These are phyloP conservation scores for Colletotrichum sp. DNA, from an alignment of 2,329 filamentous ascomycete species.

Conservation along the genomic window DNA sequence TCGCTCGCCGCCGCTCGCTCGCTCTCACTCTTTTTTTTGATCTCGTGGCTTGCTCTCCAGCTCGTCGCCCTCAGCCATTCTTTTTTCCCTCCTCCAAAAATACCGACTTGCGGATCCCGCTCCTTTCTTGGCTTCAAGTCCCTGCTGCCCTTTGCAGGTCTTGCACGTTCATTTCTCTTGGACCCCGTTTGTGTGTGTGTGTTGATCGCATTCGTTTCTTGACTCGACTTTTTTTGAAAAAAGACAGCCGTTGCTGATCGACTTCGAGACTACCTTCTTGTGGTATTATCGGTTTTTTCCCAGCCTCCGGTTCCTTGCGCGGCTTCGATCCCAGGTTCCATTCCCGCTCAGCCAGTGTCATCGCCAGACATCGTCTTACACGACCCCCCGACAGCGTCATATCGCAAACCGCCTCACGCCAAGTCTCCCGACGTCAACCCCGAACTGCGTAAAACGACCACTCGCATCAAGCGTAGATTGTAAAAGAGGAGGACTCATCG, in stretches of 20 bases:
- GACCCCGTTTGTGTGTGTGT: conserved; percentile 13
- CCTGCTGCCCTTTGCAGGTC: not conserved
- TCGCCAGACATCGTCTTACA: conserved; percentile 12
- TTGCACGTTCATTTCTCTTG: conserved; percentile 14
- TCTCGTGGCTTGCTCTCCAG: not conserved
- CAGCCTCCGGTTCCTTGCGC: not conserved
- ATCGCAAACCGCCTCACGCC: not conserved
- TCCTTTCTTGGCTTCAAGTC: conserved; percentile 13
- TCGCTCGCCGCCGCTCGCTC: not conserved
- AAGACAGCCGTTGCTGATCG: not conserved
- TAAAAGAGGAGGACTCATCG: not conserved
- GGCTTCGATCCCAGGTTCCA: not conserved
- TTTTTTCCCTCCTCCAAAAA: not conserved
- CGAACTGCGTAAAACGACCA: not conserved
- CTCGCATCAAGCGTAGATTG: not conserved
- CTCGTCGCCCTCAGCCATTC: conserved; percentile 17
- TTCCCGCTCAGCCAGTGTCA: not conserved
- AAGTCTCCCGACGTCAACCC: not conserved
- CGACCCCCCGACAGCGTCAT: not conserved
- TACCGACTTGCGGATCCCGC: conserved; percentile 2
- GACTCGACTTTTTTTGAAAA: not conserved
- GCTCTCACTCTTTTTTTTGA: not conserved
- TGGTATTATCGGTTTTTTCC: not conserved
- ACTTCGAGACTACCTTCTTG: not conserved
- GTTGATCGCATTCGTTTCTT: conserved; percentile 23